Evolutionary conservation across 768 basidiomycete genomes (phyloP).

Genomic region (Megacollybia marginata): DNA sequence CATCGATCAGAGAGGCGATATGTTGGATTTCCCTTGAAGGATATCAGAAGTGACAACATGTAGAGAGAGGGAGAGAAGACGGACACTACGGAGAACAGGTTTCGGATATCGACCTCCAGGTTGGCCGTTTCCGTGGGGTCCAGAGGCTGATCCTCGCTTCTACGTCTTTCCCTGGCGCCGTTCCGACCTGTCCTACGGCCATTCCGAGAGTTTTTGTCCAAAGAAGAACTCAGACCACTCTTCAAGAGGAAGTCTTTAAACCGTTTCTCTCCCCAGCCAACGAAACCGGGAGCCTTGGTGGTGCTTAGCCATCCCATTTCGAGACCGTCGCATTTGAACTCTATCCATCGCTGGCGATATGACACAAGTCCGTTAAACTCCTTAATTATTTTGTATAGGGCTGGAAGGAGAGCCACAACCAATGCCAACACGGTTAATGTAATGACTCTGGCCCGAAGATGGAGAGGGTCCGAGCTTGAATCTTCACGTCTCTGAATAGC

Average conservation of each 20-base stretch:
- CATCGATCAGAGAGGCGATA: constrained; percentile 62
- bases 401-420: constrained; percentile 56
- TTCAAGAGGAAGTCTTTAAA: constrained; percentile 65
- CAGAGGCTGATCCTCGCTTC: constrained; percentile 31
- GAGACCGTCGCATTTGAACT: constrained; percentile 55
- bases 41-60: background rate
- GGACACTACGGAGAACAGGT: constrained; percentile 70
- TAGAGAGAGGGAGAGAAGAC: background rate
- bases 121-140: constrained; percentile 34
- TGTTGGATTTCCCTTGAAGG: constrained; percentile 54
- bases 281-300: constrained; percentile 55
- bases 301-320: constrained; percentile 75
- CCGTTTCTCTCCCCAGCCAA: constrained; percentile 65
- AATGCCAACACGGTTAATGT: constrained; percentile 57
- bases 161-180: constrained; percentile 15
- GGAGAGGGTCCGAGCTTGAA: constrained; percentile 27
- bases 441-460: constrained; percentile 58
- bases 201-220: constrained; percentile 29
- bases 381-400: constrained; percentile 53
- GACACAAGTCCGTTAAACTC: constrained; percentile 54
- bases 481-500: constrained; percentile 25
- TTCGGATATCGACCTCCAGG: constrained; percentile 59
- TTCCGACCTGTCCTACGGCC: constrained; percentile 18
- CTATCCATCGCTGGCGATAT: constrained; percentile 53
- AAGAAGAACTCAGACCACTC: constrained; percentile 54